phyloP scores from a whole-genome alignment of 2,329 filamentous ascomycete species.

The Akanthomyces dipterigenus region DNA sequence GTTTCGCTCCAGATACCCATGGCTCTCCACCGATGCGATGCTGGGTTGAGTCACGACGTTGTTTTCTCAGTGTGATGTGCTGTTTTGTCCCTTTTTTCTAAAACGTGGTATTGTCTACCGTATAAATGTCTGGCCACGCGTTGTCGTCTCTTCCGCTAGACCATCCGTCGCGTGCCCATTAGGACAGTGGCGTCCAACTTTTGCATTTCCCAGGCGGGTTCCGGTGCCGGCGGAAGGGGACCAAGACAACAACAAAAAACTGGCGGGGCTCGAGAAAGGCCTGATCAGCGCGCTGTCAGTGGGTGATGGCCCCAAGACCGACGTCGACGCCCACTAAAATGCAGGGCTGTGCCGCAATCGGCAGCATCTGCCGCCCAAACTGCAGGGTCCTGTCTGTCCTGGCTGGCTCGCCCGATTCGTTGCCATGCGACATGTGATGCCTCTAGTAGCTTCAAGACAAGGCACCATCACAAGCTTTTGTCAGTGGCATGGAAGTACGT shows the following conservation, averaged over 20 bases:
- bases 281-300: not conserved
- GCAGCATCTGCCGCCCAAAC: too few species aligned
- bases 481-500: too few species aligned
- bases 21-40: not conserved
- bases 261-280: not conserved
- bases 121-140: not conserved
- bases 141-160: too few species aligned
- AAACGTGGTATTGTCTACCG: not conserved
- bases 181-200: not conserved
- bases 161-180: not conserved
- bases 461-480: too few species aligned
- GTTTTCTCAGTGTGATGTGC: not conserved
- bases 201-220: not conserved
- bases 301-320: not conserved
- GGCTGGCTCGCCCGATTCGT: too few species aligned
- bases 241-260: not conserved
- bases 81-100: not conserved
- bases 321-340: not conserved
- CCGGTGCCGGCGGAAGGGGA: conserved; percentile 4
- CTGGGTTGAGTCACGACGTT: conserved; percentile 2
- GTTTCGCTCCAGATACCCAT: conserved; percentile 5
- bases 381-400: too few species aligned
- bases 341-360: too few species aligned
- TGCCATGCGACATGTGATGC: not conserved
- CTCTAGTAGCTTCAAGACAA: not conserved